Conservation (phyloP, 164 flowering plant genomes). For the Macadamia tetraphylla region DNA sequence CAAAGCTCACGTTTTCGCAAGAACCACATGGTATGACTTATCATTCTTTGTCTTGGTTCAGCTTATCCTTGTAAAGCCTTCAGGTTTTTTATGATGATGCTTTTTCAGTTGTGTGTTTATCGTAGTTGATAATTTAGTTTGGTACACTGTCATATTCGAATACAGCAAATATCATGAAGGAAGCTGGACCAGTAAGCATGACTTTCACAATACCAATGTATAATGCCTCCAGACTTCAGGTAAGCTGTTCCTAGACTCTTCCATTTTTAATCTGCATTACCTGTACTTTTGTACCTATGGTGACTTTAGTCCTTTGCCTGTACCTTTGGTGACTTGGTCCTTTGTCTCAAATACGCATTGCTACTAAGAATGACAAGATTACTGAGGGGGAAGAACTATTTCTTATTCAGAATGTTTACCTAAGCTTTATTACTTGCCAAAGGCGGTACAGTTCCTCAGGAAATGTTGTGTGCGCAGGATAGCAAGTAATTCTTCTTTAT, state of each 20-base stretch:
- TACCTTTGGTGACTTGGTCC: no score
- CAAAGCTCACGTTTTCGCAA: constrained; percentile 85
- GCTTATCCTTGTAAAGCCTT: not conserved
- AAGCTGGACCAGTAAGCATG: constrained; percentile 93
- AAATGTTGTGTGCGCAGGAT: no score
- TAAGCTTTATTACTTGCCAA: no score
- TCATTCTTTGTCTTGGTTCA: not conserved
- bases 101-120: not conserved
- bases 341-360: no score
- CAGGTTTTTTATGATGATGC: not conserved
- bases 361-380: no score
- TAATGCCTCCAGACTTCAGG: constrained; percentile 89
- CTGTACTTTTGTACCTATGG: no score
- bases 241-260: constrained; percentile 14
- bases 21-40: constrained; percentile 67
- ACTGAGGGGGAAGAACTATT: no score
- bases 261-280: not conserved
- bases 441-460: no score
- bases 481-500: no score
- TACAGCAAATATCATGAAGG: constrained; percentile 73
- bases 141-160: not conserved
- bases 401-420: no score
- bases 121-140: not conserved
- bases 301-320: no score
- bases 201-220: constrained; percentile 88